Evolutionary conservation across 148 eudicot species (phyloP).

Genomic region (Cornus florida): DNA sequence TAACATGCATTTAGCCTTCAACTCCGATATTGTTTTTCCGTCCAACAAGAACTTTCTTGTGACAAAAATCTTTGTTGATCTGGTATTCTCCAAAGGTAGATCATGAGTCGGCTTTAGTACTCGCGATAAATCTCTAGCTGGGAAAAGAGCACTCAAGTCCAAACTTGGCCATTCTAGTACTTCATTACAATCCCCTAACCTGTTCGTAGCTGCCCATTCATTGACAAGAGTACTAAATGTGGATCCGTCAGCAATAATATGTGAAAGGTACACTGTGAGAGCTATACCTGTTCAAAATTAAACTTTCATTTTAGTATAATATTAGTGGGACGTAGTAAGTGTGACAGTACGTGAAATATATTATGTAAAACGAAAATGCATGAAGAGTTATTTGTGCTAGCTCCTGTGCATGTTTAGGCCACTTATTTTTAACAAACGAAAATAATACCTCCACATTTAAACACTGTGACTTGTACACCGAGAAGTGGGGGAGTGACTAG

Average conservation of each 20-base stretch:
- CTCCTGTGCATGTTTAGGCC: too few relatives aligned
- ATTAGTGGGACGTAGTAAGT: too few relatives aligned
- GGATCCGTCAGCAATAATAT: slow-evolving; percentile 7
- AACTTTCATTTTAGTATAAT: too few relatives aligned
- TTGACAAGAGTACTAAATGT: neutral
- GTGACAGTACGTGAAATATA: too few relatives aligned
- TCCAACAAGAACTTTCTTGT: slow-evolving; percentile 2
- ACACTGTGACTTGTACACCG: too few relatives aligned
- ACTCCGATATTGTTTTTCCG: neutral
- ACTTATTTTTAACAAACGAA: too few relatives aligned
- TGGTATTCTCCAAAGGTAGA: neutral
- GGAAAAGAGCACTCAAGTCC: neutral
- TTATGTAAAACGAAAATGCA: too few relatives aligned
- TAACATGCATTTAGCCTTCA: neutral
- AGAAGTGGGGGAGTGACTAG: too few relatives aligned
- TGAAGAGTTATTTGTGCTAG: too few relatives aligned
- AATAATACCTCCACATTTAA: too few relatives aligned
- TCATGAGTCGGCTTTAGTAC: neutral
- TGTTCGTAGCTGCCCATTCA: neutral
- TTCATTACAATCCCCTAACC: neutral
- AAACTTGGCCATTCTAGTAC: neutral
- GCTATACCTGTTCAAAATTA: too few relatives aligned
- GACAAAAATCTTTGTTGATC: neutral
- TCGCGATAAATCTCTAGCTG: neutral
- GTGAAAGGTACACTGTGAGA: neutral